Conservation (phyloP, 768 basidiomycete genomes). For the Boletus rufocinnamomeus region DNA sequence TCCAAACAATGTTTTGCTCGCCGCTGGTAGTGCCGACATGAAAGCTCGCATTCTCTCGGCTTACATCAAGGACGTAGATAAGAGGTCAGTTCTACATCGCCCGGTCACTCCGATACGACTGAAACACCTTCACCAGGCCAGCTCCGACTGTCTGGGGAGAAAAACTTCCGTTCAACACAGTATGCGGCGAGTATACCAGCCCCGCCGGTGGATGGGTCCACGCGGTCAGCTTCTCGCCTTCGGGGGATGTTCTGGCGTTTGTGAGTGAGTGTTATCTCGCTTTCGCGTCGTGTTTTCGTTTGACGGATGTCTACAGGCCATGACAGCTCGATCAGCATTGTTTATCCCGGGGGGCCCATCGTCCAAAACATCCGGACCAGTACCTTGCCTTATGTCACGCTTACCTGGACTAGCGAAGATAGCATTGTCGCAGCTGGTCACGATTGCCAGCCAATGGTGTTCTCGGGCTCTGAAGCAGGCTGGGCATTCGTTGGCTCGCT, state of each 20-base stretch:
- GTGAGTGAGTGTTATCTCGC: slow-evolving; percentile 62
- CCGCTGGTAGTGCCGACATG: slow-evolving; percentile 96
- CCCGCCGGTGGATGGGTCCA: slow-evolving; percentile 98
- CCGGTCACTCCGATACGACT: neutral
- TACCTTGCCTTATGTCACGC: slow-evolving; percentile 79
- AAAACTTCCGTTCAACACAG: slow-evolving; percentile 94
- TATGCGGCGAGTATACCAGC: slow-evolving; percentile 91
- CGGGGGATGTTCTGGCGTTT: slow-evolving; percentile 92
- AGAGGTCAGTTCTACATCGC: slow-evolving; percentile 56
- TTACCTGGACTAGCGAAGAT: slow-evolving; percentile 85
- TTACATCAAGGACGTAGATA: slow-evolving; percentile 97
- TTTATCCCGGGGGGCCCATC: slow-evolving; percentile 81
- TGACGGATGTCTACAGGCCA: slow-evolving; percentile 59
- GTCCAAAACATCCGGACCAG: slow-evolving; percentile 74
- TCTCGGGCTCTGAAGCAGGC: slow-evolving; percentile 69
- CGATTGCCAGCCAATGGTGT: slow-evolving; percentile 94
- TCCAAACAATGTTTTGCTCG: slow-evolving; percentile 96
- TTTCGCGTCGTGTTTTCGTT: neutral
- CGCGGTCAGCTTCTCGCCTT: slow-evolving; percentile 92
- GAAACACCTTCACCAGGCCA: slow-evolving; percentile 55
- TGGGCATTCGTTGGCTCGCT: slow-evolving; percentile 84
- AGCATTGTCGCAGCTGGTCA: slow-evolving; percentile 91
- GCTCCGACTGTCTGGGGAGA: slow-evolving; percentile 95
- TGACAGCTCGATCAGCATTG: slow-evolving; percentile 90
- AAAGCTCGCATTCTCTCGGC: slow-evolving; percentile 98